Conservation (phyloP, 2,329 filamentous ascomycete species). For the Massarina eburnea region DNA sequence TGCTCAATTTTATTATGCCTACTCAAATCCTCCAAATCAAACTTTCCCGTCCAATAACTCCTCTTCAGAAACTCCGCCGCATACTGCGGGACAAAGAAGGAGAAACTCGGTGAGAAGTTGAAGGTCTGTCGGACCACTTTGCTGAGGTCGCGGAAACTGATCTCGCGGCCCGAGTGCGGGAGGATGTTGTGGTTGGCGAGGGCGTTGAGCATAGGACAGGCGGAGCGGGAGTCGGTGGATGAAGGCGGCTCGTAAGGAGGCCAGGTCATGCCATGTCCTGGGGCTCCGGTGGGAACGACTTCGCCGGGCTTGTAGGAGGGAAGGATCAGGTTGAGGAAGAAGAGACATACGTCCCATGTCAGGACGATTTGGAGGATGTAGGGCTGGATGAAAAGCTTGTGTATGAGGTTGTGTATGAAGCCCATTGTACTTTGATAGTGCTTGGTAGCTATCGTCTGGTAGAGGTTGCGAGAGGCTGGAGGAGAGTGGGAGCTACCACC, state of each 20-base stretch:
- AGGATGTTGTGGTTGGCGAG: constrained; percentile 37
- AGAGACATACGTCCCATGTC: constrained; percentile 43
- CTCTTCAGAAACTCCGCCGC: constrained; percentile 24
- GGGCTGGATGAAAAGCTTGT: too few relatives aligned
- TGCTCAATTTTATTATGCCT: constrained; percentile 40
- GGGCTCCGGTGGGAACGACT: constrained; percentile 37
- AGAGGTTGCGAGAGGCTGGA: too few relatives aligned
- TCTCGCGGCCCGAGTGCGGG: constrained; percentile 33
- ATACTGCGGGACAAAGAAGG: constrained; percentile 34
- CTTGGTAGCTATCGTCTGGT: too few relatives aligned
- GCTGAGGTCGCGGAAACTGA: constrained; percentile 33
- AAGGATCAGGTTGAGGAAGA: constrained; percentile 42
- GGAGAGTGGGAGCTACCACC: too few relatives aligned
- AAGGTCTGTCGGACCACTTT: constrained; percentile 25
- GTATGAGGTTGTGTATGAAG: constrained; percentile 16
- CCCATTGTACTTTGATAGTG: constrained; percentile 10
- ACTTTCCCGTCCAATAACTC: constrained; percentile 18
- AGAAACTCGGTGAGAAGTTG: constrained; percentile 37
- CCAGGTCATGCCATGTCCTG: constrained; percentile 42
- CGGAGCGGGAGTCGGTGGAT: constrained; percentile 32
- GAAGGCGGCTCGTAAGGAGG: constrained; percentile 41
- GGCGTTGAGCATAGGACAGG: constrained; percentile 26
- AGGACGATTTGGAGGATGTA: constrained; percentile 43
- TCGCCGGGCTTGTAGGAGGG: constrained; percentile 39
- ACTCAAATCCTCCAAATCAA: constrained; percentile 35